Evolutionary conservation across 768 basidiomycete species (phyloP).

Genomic region (Phallus indusiatus): DNA sequence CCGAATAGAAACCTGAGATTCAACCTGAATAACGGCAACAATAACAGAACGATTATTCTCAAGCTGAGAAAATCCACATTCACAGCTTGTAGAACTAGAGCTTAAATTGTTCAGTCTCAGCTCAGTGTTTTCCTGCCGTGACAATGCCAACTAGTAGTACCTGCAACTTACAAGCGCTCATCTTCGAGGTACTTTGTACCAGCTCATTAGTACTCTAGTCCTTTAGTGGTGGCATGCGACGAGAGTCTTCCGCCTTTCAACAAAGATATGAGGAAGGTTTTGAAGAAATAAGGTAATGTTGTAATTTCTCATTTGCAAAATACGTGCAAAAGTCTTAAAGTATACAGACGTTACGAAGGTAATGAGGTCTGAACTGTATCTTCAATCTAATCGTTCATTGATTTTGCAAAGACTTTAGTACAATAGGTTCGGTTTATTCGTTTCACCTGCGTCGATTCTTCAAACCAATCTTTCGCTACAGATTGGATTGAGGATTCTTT

Average conservation of each 20-base stretch:
- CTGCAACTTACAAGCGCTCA: no score
- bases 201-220: no score
- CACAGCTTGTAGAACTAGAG: no score
- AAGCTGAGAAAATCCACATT: no score
- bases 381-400: background rate
- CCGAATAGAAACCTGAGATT: no score
- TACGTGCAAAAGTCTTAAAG: constrained; percentile 11
- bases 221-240: background rate
- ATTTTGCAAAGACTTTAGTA: constrained; percentile 52
- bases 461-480: constrained; percentile 23
- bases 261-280: constrained; percentile 47
- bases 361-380: background rate
- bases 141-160: no score
- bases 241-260: background rate
- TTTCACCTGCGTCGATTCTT: constrained; percentile 9
- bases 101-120: no score
- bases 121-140: no score
- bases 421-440: constrained; percentile 56
- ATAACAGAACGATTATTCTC: no score
- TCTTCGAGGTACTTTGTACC: no score
- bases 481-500: constrained; percentile 98
- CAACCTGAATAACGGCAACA: no score
- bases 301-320: background rate
- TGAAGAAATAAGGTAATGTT: constrained; percentile 50
- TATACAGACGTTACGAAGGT: constrained; percentile 71